A percentile compares a stretch with the other conserved stretches of the same genome.
phyloP scores from a whole-genome alignment of 257 asterid genomes.

The Ilex asprella region DNA sequence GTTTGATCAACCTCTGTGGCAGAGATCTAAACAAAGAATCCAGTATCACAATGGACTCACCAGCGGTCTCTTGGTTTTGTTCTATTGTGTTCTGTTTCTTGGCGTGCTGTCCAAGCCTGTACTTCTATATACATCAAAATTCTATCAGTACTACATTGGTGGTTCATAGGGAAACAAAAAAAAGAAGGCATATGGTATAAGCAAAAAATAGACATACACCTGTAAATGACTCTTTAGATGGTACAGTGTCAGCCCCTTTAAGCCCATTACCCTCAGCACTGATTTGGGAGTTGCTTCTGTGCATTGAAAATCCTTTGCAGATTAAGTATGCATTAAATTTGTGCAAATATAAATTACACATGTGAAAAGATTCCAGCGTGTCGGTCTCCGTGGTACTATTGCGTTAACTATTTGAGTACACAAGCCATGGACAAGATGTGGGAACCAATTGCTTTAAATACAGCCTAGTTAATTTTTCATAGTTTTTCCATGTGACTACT shows the following conservation, averaged over 20 bases:
- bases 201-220: conserved; percentile 24
- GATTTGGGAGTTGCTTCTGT: conserved; percentile 99
- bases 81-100: conserved; percentile 40
- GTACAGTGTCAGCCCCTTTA: conserved; percentile 79
- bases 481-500: too few species aligned
- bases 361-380: too few species aligned
- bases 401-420: too few species aligned
- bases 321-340: neutral
- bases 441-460: too few species aligned
- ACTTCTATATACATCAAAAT: conserved; percentile 45
- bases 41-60: conserved; percentile 25
- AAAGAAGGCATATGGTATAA: too few species aligned
- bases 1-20: neutral
- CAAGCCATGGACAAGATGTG: too few species aligned
- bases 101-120: conserved; percentile 75
- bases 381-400: too few species aligned
- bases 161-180: too few species aligned
- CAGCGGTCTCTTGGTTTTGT: conserved; percentile 35
- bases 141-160: neutral
- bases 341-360: too few species aligned
- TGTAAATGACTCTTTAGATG: conserved; percentile 90
- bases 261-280: conserved; percentile 78
- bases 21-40: too few species aligned
- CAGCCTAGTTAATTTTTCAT: too few species aligned
- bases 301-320: conserved; percentile 7